Base-by-base conservation (phyloP, 371 early-diverging fungal species). In the Rozella allomycis region DNA sequence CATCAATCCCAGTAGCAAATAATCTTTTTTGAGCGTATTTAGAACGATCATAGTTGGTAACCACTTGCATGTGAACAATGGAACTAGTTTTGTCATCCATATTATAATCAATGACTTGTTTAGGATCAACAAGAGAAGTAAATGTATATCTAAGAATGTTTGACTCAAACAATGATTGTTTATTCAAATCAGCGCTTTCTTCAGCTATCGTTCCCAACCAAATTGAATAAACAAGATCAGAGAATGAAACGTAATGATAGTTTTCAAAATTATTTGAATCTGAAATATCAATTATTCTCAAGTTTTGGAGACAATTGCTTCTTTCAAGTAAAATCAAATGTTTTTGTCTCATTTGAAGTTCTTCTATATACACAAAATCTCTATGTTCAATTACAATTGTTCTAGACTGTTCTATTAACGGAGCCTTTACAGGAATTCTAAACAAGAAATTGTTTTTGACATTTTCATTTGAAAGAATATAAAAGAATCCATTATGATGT, bases 191-290 rank as follows among this genome's bases (percentile, higher is more conserved):
- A 6, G 59, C 51, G 8, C 49, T 46, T 26, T 62, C 60, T 28
- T 59, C 65, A 30, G 50, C 39, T 8, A 65, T 46, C 2, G 47
- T 20, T 17, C 49, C 50, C 1, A 54, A 52, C 33, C 39, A 47
- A 14, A 58, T 30, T 4, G 60, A 50, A 34, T 67, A 70, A 5
- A 69, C 64, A 1, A 40, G 47, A 28, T 70, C 67, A 1, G 58
- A 43, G 36, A 70, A 70, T n/a, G 61, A 48, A 3, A 70, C 41
- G 36, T 68, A 68, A 30, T 68, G 69, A 34, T 59, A 67, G 10
- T 49, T 34, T 16, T 46, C 40, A 31, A 68, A 60, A 1, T 44
- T 49, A 4, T 41, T 31, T 0, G 33, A 40, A 31, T 5, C 13
- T 5, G 38, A 0, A 26, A 46, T 10, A 27, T 52, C 41, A 23